Percentiles rank a stretch among this genome's conserved stretches.
These are phyloP conservation scores for Dactylellina leptospora DNA, from an alignment of 2,329 filamentous ascomycete species.

Conservation along the genomic window DNA sequence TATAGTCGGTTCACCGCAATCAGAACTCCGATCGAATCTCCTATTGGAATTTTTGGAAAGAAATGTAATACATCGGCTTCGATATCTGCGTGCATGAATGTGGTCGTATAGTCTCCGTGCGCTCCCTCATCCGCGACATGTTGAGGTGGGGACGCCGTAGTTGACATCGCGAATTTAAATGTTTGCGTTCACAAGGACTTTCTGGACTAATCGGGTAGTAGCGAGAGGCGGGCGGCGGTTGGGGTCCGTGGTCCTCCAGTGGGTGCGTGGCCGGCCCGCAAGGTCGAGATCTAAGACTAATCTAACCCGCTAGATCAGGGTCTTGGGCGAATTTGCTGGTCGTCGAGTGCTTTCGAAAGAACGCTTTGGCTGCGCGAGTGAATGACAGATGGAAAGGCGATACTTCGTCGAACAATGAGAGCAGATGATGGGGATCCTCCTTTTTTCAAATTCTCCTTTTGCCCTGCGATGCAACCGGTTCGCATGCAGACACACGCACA, in stretches of 20 bases:
- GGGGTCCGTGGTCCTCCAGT: slow-evolving; percentile 7
- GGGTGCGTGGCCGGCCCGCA: too few relatives aligned
- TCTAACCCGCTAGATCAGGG: too few relatives aligned
- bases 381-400: too few relatives aligned
- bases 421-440: neutral
- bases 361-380: too few relatives aligned
- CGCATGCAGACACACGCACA: neutral
- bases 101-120: slow-evolving; percentile 20
- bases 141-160: slow-evolving; percentile 2
- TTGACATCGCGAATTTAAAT: too few relatives aligned
- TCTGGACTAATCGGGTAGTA: slow-evolving; percentile 20
- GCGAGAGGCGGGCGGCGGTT: slow-evolving; percentile 24
- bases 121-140: neutral
- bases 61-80: slow-evolving; percentile 31
- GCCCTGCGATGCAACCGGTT: neutral
- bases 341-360: slow-evolving; percentile 3
- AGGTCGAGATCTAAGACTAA: too few relatives aligned
- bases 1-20: neutral
- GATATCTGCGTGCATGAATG: slow-evolving; percentile 35
- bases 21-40: neutral
- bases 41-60: neutral
- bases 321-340: too few relatives aligned
- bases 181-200: neutral
- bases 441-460: neutral
- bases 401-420: neutral